A percentile compares a stretch with the other conserved stretches of the same genome.
Evolutionary conservation across 768 basidiomycete genomes (phyloP).

Genomic region (Leccinum ochraceum): DNA sequence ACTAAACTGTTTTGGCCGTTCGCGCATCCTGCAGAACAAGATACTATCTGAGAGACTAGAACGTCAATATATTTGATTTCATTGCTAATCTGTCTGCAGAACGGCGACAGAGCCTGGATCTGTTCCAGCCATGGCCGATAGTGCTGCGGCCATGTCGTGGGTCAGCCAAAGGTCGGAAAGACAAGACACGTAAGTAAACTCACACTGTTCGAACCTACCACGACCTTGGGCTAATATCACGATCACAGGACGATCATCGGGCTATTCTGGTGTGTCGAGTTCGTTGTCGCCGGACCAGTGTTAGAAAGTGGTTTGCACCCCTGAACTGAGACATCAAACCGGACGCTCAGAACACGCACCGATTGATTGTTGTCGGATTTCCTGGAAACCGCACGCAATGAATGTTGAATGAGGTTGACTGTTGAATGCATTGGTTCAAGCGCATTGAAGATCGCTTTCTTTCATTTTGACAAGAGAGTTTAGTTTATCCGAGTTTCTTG

Average conservation of each 20-base stretch:
- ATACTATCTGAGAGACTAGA: too few species aligned
- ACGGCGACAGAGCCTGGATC: conserved; percentile 55
- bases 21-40: background rate
- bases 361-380: conserved; percentile 43
- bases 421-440: background rate
- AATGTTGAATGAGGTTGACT: background rate
- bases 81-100: conserved; percentile 29
- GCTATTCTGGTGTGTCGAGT: conserved; percentile 55
- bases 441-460: background rate
- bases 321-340: conserved; percentile 70
- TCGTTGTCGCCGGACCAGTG: conserved; percentile 35
- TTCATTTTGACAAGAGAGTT: background rate
- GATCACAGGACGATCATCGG: conserved; percentile 42
- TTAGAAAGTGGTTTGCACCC: conserved; percentile 63
- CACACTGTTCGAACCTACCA: background rate
- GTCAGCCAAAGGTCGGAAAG: conserved; percentile 43
- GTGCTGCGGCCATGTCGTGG: conserved; percentile 49
- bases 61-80: background rate
- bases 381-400: conserved; percentile 28
- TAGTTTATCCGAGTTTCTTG: background rate
- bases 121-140: conserved; percentile 50
- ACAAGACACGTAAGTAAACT: conserved; percentile 46
- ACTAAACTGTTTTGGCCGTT: conserved; percentile 11
- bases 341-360: conserved; percentile 44
- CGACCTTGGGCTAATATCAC: background rate